phyloP scores from a whole-genome alignment of 2,329 filamentous ascomycete species.

The Aspergillus aculeatinus region DNA sequence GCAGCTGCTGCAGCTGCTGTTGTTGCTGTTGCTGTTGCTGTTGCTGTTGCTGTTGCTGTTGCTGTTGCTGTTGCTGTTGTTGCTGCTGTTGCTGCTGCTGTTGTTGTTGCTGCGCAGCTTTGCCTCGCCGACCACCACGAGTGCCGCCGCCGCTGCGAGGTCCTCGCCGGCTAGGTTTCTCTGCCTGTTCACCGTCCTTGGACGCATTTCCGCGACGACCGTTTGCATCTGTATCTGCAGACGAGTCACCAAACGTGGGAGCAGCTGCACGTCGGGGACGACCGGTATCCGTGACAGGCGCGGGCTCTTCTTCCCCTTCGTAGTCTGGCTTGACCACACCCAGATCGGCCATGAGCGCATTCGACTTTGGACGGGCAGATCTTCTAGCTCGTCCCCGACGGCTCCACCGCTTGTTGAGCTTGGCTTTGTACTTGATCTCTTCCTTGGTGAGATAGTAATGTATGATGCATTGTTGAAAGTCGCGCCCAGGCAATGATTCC shows the following conservation, averaged over 20 bases:
- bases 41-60: constrained; percentile 21
- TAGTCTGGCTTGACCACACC: constrained; percentile 44
- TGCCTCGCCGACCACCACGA: constrained; percentile 37
- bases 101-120: constrained; percentile 31
- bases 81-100: constrained; percentile 20
- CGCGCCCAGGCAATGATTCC: constrained; percentile 45
- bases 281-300: constrained; percentile 51
- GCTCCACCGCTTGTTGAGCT: constrained; percentile 48
- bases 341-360: constrained; percentile 50
- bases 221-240: constrained; percentile 33
- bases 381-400: constrained; percentile 41
- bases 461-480: constrained; percentile 50
- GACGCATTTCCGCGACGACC: constrained; percentile 34
- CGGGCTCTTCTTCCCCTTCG: constrained; percentile 45
- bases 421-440: constrained; percentile 51
- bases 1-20: constrained; percentile 20
- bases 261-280: constrained; percentile 51
- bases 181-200: constrained; percentile 37
- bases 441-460: constrained; percentile 54
- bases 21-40: constrained; percentile 22
- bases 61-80: constrained; percentile 17
- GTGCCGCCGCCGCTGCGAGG: constrained; percentile 33
- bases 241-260: constrained; percentile 48
- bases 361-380: constrained; percentile 46
- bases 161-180: constrained; percentile 38